A percentile compares a stretch with the other conserved stretches of the same genome.
These are phyloP conservation scores for Speleostelium caveatum DNA, from an alignment of 78 protist genomes.

Conservation along the genomic window DNA sequence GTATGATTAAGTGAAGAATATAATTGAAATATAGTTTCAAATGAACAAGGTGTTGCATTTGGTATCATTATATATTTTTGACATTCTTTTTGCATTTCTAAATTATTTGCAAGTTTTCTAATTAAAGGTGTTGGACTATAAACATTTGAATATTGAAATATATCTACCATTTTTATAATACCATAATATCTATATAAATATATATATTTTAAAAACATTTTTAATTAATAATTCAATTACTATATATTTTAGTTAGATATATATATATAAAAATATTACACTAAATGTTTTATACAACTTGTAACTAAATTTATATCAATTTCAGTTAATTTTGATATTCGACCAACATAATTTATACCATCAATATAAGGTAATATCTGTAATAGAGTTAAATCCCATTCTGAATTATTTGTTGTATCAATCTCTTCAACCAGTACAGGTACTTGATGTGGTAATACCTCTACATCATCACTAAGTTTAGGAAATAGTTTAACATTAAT, in stretches of 20 bases:
- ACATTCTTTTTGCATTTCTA: conserved; percentile 74
- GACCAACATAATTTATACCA: conserved; percentile 76
- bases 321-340: conserved; percentile 51
- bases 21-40: conserved; percentile 26
- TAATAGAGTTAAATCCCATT: conserved; percentile 69
- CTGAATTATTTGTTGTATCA: conserved; percentile 24
- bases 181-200: conserved; percentile 70
- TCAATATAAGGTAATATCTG: conserved; percentile 81
- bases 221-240: no score
- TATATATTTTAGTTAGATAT: no score
- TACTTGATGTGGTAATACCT: conserved; percentile 62
- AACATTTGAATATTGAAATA: conserved; percentile 58
- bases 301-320: conserved; percentile 54
- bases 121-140: conserved; percentile 71
- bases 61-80: conserved; percentile 20
- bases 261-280: not conserved
- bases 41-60: conserved; percentile 33
- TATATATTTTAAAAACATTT: not conserved
- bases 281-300: conserved; percentile 77
- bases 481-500: conserved; percentile 64
- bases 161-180: conserved; percentile 69
- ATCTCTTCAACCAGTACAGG: conserved; percentile 42
- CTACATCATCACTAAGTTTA: conserved; percentile 18
- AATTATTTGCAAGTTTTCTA: conserved; percentile 46
- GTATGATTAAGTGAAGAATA: conserved; percentile 40